Conservation (phyloP, 2,329 filamentous ascomycete genomes). For the Cladophialophora psammophila region DNA sequence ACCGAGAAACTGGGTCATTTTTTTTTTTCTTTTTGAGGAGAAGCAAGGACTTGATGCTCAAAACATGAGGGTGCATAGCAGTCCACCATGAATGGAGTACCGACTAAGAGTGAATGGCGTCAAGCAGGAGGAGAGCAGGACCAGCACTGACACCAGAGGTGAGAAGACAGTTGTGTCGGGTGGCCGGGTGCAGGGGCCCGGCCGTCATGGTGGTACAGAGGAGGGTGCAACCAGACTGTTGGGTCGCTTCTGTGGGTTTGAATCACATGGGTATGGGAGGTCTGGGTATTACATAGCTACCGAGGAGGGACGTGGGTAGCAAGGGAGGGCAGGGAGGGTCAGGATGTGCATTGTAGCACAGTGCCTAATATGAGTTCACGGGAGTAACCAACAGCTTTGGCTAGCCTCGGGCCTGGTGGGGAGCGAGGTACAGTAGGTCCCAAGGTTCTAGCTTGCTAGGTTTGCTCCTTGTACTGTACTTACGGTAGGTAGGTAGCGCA, state of each 20-base stretch:
- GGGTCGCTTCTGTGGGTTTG: slow-evolving; percentile 7
- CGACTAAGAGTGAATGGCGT: background rate
- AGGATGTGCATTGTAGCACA: too few species aligned
- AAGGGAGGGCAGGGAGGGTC: too few species aligned
- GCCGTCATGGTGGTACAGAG: slow-evolving; percentile 9
- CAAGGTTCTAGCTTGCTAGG: too few species aligned
- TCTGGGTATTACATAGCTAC: background rate
- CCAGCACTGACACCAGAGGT: background rate
- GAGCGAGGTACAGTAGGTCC: too few species aligned
- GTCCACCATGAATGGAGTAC: background rate
- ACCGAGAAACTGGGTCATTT: background rate
- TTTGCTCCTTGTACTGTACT: too few species aligned
- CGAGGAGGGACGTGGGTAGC: background rate
- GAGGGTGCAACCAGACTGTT: slow-evolving; percentile 15
- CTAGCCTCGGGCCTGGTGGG: too few species aligned
- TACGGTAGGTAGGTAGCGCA: too few species aligned
- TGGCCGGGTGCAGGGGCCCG: slow-evolving; percentile 10
- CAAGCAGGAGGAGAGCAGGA: background rate
- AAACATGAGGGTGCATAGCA: background rate
- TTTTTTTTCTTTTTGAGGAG: background rate
- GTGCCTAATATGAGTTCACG: background rate
- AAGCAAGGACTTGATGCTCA: background rate
- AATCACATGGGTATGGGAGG: background rate
- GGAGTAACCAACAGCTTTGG: background rate
- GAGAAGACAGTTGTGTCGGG: slow-evolving; percentile 16